Base-by-base conservation (phyloP, 2,329 filamentous ascomycete genomes). In the Fusarium coffeatum region DNA sequence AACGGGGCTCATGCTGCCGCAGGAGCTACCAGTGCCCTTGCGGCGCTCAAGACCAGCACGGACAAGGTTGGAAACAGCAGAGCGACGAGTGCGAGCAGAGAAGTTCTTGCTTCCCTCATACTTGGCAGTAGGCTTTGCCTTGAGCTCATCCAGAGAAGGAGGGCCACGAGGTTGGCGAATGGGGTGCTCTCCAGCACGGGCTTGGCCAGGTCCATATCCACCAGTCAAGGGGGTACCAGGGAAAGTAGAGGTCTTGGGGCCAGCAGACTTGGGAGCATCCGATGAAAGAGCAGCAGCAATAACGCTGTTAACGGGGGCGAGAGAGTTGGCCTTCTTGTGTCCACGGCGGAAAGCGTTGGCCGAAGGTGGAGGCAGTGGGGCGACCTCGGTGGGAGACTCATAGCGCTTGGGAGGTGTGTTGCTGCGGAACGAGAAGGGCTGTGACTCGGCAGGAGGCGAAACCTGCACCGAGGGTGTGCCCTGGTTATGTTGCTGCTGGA, bases 21-120 rank as follows among this genome's bases (percentile, higher is more conserved):
- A 86, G 70, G 87, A 89, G 78, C 90, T 91, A 68, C 89, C 86
- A 68, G 91, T 92, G 62, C 90, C 82, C 87, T 92, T 85, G 87
- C 95, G 93, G 64, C 96, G 92, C 77, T 94, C 93, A 68, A 96
- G 87, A 18, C 95, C 94, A 56, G 95, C 95, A 71, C 93, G 92
- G 66, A 98, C 93, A 51, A 99, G 88, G 78, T 94, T 98, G 83
- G 94, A 90, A 46, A 99, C 90, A 27, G 96, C 96, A 74, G 92
- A 94, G 70, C 95, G 93, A 64, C 96, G 93, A 76, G 97, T 94
- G 66, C 96, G 94, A 59, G 94, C 90, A 13, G 92, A 92, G 82
- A 99, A 99, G 84, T 99, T 99, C 88, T 98, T 91, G 89, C 95
- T 98, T 25, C 95, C 96, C 80, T 98, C 95, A 69, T 95, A 89